These are phyloP conservation scores for Pachysandra terminalis DNA, from an alignment of 164 flowering plant genomes.

Conservation along the genomic window DNA sequence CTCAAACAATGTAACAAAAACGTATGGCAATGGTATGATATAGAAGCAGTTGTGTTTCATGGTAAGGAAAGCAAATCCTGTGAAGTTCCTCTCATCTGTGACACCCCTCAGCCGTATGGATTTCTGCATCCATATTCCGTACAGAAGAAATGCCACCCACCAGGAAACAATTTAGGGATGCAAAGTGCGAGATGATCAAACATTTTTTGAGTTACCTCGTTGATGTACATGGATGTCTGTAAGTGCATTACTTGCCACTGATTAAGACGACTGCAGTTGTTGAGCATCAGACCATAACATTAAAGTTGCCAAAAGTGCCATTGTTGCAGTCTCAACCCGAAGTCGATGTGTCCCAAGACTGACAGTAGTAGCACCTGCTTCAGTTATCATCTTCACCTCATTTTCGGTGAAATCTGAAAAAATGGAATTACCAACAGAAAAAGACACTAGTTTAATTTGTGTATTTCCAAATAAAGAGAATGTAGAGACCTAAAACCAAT, in stretches of 20 bases:
- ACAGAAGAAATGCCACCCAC: neutral
- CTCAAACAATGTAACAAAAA: too few relatives aligned
- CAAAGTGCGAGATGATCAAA: too few relatives aligned
- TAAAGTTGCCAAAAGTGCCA: conserved; percentile 66
- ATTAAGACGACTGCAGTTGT: conserved; percentile 6
- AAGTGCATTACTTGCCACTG: conserved; percentile 1
- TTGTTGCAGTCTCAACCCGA: conserved; percentile 91
- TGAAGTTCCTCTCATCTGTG: too few relatives aligned
- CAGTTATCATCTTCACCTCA: conserved; percentile 55
- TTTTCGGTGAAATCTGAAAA: conserved; percentile 74
- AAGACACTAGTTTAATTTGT: neutral
- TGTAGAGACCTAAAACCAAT: neutral
- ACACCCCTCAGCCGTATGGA: too few relatives aligned
- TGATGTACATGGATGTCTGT: neutral
- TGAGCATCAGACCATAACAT: conserved; percentile 91
- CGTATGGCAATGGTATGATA: too few relatives aligned
- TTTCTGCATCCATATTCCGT: neutral
- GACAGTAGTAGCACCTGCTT: conserved; percentile 78
- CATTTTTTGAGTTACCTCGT: neutral
- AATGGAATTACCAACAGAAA: neutral
- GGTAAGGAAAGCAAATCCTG: too few relatives aligned
- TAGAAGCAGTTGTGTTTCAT: too few relatives aligned
- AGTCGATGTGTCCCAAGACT: conserved; percentile 89
- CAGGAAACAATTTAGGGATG: too few relatives aligned
- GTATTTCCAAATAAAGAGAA: neutral